Base-by-base conservation (phyloP, 2,329 filamentous ascomycete genomes). In the Mycosphaerelloides madeirae region DNA sequence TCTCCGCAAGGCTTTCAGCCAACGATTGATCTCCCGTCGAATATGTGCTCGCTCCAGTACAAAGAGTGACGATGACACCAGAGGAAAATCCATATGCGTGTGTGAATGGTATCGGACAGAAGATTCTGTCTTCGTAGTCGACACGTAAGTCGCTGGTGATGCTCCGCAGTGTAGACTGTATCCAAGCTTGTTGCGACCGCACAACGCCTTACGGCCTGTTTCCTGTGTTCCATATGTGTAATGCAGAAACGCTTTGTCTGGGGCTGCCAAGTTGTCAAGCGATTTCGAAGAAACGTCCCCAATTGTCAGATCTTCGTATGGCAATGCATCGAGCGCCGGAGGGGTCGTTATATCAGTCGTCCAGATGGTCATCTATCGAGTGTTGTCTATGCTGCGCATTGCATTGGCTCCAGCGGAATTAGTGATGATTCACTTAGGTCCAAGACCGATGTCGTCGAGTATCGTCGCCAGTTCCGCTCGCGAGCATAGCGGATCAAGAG, bases 151-250 rank as follows among this genome's bases (percentile, higher is more conserved):
- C 25, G 6, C 15, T 16, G 9, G 16, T 29, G 5, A 29, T 3
- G 37, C 37, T 39, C 6, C 3, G 18, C n/a, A 19, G 15, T 16
- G 37, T 31, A 16, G 37, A 29, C 6, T 20, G 29, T 9, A 39
- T 39, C 37, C 37, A 39, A 13, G 37, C 16, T 15, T 31, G 22
- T n/a, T 39, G 37, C 14, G 37, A 39, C 15, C 20, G 29, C 18
- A 39, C 25, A 16, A 31, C 37, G 13, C 37, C 37, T 20, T 39
- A 29, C 12, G 37, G 37, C 13, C 14, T 29, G 13, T 13, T 25
- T 13, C 37, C 37, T 11, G 37, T 39, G 18, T 39, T 7, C 37
- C 37, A 29, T 19, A 29, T 14, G 37, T 39, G 37, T 39, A 39
- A 16, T 28, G 20, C 7, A 39, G 20, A 16, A 29, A 39, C 6